These are phyloP conservation scores for Acanthamoeba lenticulata DNA, from an alignment of 208 protist genomes.

Conservation along the genomic window DNA sequence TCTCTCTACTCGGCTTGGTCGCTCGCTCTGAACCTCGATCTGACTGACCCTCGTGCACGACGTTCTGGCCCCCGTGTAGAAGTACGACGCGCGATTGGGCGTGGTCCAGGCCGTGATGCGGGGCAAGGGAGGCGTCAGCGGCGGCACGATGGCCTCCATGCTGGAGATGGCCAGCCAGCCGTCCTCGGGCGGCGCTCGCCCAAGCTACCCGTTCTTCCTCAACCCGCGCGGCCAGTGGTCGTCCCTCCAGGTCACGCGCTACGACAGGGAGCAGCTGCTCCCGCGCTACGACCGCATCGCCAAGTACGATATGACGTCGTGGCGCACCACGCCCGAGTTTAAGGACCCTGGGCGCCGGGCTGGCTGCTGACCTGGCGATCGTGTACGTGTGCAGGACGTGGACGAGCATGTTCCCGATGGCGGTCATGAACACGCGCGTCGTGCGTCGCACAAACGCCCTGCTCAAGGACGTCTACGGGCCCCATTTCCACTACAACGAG, in stretches of 20 bases:
- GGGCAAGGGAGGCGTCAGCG: neutral
- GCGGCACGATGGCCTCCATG: slow-evolving; percentile 56
- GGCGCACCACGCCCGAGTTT: neutral
- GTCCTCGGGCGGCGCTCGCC: neutral
- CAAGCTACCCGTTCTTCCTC: slow-evolving; percentile 46
- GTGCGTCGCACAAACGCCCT: slow-evolving; percentile 66
- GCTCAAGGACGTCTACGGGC: slow-evolving; percentile 45
- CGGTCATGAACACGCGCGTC: slow-evolving; percentile 55
- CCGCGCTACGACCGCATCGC: neutral
- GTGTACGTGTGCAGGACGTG: neutral
- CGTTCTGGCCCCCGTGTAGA: neutral
- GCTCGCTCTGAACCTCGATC: neutral
- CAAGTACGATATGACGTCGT: neutral
- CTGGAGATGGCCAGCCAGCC: neutral
- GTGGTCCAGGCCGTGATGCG: neutral
- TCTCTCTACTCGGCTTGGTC: neutral
- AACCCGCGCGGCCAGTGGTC: slow-evolving; percentile 29
- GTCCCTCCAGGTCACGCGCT: neutral
- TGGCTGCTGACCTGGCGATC: neutral
- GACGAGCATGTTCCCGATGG: slow-evolving; percentile 60
- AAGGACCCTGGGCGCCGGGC: neutral
- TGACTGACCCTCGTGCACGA: neutral
- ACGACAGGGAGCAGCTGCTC: slow-evolving; percentile 26
- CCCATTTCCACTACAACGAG: slow-evolving; percentile 62
- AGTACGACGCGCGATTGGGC: neutral